Conservation (phyloP, 2,329 filamentous ascomycete species). For the Neopestalotiopsis clavispora region DNA sequence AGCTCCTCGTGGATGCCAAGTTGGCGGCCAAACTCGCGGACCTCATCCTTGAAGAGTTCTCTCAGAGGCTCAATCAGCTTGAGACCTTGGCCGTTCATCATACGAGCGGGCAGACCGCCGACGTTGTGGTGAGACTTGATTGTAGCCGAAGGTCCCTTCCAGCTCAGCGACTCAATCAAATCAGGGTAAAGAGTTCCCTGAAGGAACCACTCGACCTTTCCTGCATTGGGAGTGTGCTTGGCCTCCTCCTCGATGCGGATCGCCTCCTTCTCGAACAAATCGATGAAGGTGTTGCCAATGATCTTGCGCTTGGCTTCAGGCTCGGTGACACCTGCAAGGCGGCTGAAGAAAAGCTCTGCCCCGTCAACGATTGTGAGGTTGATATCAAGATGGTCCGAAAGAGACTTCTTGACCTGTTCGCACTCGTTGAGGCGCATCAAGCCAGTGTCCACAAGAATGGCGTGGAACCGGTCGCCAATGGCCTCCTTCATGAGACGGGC, state of each 20-base stretch:
- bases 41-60: constrained; percentile 68
- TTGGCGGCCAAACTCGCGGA: constrained; percentile 70
- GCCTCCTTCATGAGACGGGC: constrained; percentile 86
- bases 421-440: constrained; percentile 84
- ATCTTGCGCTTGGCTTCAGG: constrained; percentile 92
- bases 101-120: constrained; percentile 45
- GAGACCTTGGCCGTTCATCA: constrained; percentile 34
- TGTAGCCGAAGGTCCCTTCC: constrained; percentile 54
- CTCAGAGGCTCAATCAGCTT: constrained; percentile 80
- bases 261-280: constrained; percentile 83
- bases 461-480: constrained; percentile 83
- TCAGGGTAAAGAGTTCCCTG: constrained; percentile 80
- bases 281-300: constrained; percentile 78
- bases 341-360: constrained; percentile 74
- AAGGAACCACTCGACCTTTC: constrained; percentile 83
- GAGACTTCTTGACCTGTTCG: constrained; percentile 77
- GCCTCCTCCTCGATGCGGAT: constrained; percentile 71
- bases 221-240: constrained; percentile 68
- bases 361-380: constrained; percentile 89
- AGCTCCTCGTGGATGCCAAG: constrained; percentile 76
- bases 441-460: constrained; percentile 85
- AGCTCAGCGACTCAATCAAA: constrained; percentile 52
- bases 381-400: constrained; percentile 81
- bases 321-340: constrained; percentile 75
- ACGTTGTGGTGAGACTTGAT: constrained; percentile 55